Base-by-base conservation (phyloP, 345 rosid genomes). In the Acer yangbiense region DNA sequence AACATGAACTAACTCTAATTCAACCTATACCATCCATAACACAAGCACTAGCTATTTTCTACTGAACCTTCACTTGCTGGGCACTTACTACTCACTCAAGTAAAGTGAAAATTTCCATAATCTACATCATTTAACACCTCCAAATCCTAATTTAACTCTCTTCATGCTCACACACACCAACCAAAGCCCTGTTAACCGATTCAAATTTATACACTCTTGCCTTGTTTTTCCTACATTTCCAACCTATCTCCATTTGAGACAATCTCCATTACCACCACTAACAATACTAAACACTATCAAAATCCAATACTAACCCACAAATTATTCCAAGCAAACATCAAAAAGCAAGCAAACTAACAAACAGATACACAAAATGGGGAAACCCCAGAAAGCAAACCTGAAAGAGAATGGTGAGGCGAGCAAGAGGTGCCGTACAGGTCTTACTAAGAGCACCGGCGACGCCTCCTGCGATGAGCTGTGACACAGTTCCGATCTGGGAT, bases 361-460 rank as follows among this genome's bases (percentile, higher is more conserved):
- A 60, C 20, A 81, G 54, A 41, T 32, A 9, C 48, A 35, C 18
- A 20, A n/a, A 65, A 72, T 69, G 72, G 58, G 58, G 58, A 62
- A 57, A 67, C 63, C 41, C 69, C 35, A 16, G 18, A 75, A 52
- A 61, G 46, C 44, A 61, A 20, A 93, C 99, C 97, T 96, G 99
- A 74, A 94, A 96, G 73, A 96, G 97, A 74, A 96, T 96, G 79
- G 98, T 91, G 77, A 96, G 95, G 16, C 99, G 94, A 76, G 98
- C 95, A 14, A 93, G 89, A 68, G 99, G 99, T 9, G 98, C 98
- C 8, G 98, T 96, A 76, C 99, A 96, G 61, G 99, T 96, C 84
- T 96, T 96, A 84, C 97, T 90, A 71, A 96, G 84, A 77, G 98
- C 98, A 10, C 99, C 99, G 4, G 98, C 98, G 69, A 94, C 80